These are phyloP conservation scores for Tolypocladium paradoxum DNA, from an alignment of 2,329 filamentous ascomycete species.

Conservation along the genomic window DNA sequence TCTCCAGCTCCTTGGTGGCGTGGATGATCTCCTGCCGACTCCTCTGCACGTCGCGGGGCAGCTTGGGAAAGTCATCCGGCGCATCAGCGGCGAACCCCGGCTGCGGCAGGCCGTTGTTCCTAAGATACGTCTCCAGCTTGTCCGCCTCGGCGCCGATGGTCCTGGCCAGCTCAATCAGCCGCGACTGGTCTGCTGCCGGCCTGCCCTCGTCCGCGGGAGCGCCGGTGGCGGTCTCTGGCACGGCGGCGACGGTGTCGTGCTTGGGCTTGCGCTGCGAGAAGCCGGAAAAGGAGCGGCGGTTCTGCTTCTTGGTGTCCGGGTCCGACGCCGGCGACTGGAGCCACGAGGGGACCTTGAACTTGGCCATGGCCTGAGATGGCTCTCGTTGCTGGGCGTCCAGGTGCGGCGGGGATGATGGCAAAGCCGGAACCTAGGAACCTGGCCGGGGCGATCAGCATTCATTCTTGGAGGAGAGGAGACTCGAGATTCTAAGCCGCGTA, in stretches of 20 bases:
- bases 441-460: neutral
- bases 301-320: constrained; percentile 20
- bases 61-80: constrained; percentile 32
- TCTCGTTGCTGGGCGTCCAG: neutral
- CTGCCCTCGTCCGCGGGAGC: neutral
- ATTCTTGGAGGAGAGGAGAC: too few relatives aligned
- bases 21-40: constrained; percentile 36
- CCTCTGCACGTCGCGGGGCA: constrained; percentile 33
- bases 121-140: constrained; percentile 37
- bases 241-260: constrained; percentile 2
- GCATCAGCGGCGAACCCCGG: constrained; percentile 35
- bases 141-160: constrained; percentile 37
- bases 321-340: constrained; percentile 16
- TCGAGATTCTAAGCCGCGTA: neutral
- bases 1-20: constrained; percentile 36
- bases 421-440: neutral
- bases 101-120: constrained; percentile 26
- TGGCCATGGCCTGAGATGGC: constrained; percentile 16
- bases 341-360: constrained; percentile 23
- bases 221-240: neutral
- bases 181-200: constrained; percentile 16
- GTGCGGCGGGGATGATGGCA: neutral
- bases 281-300: constrained; percentile 20
- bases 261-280: constrained; percentile 15
- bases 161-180: constrained; percentile 33